Evolutionary conservation across 1,284 basidiomycete species (phyloP), one percentile per base, ranked within the genome.

Genomic region (Irpex rosettiformis): DNA sequence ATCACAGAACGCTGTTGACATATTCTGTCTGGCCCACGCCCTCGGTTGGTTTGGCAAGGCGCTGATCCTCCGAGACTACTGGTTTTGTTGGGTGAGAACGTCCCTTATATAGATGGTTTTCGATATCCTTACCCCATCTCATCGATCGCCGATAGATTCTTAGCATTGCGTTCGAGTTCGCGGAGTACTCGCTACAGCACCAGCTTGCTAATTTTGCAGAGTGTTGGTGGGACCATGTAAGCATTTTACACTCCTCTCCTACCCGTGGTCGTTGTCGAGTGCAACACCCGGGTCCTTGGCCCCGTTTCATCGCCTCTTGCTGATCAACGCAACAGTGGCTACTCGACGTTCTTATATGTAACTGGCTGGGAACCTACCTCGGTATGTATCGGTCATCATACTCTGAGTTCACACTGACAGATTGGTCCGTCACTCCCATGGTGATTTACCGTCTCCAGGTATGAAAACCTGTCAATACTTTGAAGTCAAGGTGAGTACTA

Each of bases 211-310:
- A 93, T 69, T 93, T 93, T 69, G 86, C 82, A 54, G 91, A 93
- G 88, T 92, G 90, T 66, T 92, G 89, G 90, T 92, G 91, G 91
- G 91, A 93, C 69, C 91, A 93, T 77, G 90, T 91, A 73, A 69
- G 85, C 78, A 33, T 57, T 54, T 60, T 58, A 58, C 49, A 16
- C 43, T 42, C 51, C 55, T 56, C 47, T 62, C 53, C 27, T 62
- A 48, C 25, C 25, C 47, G 33, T 37, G 54, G 4, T 40, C 52
- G 29, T 13, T 24, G 40, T 24, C 16, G 30, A 10, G 24, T 27
- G 10, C 48, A 28, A 10, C 48, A 51, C 48, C 48, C 48, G 48
- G 48, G 48, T 51, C 48, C 27, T 28, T 51, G 48, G 48, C 25
- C 48, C 8, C 18, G 48, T 10, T 28, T 18, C 10, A 24, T 18